Conservation (phyloP, 2,329 filamentous ascomycete species). For the Elsinoe perseae region DNA sequence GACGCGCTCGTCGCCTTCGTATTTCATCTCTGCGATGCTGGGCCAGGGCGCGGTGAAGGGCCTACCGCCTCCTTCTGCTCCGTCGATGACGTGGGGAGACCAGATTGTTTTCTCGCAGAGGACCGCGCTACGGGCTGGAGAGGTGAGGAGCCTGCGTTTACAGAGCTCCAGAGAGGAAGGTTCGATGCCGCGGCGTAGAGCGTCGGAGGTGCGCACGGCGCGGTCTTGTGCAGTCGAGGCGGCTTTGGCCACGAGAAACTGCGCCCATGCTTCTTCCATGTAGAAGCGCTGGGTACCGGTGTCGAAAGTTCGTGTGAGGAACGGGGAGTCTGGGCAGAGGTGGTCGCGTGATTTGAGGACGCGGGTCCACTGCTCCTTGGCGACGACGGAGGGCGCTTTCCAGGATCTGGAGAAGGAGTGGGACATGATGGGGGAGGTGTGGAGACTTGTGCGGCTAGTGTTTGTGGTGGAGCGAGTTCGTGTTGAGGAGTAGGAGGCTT, state of each 20-base stretch:
- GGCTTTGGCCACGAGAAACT: conserved; percentile 3
- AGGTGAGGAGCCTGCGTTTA: neutral
- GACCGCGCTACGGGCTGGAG: conserved; percentile 24
- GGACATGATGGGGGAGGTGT: conserved; percentile 6
- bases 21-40: conserved; percentile 35
- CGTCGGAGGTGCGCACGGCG: neutral
- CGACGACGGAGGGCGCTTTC: conserved; percentile 18
- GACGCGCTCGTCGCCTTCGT: conserved; percentile 42
- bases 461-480: neutral
- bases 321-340: conserved; percentile 24
- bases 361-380: conserved; percentile 19
- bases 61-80: conserved; percentile 23
- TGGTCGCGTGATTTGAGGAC: conserved; percentile 22
- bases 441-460: neutral
- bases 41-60: conserved; percentile 36
- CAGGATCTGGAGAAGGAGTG: conserved; percentile 20
- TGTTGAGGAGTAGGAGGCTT: neutral
- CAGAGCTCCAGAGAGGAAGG: neutral
- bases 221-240: neutral
- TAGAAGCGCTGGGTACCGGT: conserved; percentile 21
- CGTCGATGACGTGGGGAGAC: conserved; percentile 28
- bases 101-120: conserved; percentile 36
- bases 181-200: neutral
- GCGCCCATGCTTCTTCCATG: conserved; percentile 20
- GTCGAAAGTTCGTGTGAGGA: conserved; percentile 24